Conservation (phyloP, 139 green algal genomes). For the Volvox reticuliferus region DNA sequence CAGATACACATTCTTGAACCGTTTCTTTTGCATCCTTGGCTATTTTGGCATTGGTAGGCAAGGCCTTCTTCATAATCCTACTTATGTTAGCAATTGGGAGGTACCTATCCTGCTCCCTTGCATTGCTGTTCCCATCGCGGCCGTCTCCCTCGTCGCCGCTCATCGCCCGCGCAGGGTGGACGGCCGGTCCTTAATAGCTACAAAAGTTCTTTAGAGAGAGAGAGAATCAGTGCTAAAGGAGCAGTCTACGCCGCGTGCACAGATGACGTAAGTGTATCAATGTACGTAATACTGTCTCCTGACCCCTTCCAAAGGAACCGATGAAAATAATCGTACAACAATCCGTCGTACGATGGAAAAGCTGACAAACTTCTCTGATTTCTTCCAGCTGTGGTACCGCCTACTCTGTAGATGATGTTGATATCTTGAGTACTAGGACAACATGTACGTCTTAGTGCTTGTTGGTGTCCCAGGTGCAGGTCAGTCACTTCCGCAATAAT, state of each 20-base stretch:
- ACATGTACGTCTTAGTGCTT: neutral
- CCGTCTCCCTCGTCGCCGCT: constrained; percentile 50
- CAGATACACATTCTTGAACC: constrained; percentile 98
- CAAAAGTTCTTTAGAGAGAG: neutral
- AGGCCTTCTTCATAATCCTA: constrained; percentile 98
- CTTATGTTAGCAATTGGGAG: constrained; percentile 99
- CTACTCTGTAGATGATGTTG: too few species aligned
- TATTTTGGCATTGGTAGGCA: constrained; percentile 96
- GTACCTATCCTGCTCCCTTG: constrained; percentile 94
- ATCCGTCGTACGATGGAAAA: too few species aligned
- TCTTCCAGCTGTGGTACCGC: too few species aligned
- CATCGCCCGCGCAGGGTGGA: constrained; percentile 18
- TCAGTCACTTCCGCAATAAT: neutral
- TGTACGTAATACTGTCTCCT: too few species aligned
- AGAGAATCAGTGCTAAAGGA: too few species aligned
- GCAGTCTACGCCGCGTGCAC: too few species aligned
- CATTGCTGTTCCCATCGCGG: constrained; percentile 42
- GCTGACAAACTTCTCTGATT: too few species aligned
- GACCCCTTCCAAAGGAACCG: too few species aligned
- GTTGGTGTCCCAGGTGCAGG: constrained; percentile 23
- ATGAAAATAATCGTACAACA: too few species aligned
- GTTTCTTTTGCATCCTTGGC: constrained; percentile 99
- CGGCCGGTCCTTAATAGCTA: neutral
- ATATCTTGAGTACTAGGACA: too few species aligned
- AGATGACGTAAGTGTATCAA: too few species aligned